Conservation (phyloP, 2,329 filamentous ascomycete genomes). For the Colletotrichum sp. region DNA sequence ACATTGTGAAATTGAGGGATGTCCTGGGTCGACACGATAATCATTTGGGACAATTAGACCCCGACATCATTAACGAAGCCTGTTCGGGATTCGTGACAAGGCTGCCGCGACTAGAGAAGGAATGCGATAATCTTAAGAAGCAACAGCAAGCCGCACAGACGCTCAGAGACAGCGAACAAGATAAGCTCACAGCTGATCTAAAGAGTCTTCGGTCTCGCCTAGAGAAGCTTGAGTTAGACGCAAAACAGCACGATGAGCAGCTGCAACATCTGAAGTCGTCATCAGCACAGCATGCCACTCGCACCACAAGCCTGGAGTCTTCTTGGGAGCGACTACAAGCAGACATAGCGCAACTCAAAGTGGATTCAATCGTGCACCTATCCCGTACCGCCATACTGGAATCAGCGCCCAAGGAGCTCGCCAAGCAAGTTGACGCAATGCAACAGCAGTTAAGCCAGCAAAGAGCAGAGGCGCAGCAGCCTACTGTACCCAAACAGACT, state of each 20-base stretch:
- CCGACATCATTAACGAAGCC: background rate
- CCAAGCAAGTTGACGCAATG: background rate
- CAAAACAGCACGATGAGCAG: background rate
- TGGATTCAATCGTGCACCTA: background rate
- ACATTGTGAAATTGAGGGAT: background rate
- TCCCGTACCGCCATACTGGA: background rate
- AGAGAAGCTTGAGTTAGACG: background rate
- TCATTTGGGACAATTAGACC: conserved; percentile 13
- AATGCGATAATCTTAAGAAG: background rate
- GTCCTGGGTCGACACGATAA: background rate
- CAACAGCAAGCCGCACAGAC: background rate
- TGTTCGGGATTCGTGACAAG: background rate
- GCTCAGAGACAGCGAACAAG: background rate
- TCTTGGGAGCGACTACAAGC: background rate
- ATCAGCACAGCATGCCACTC: background rate
- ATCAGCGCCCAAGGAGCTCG: background rate
- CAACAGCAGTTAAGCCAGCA: background rate
- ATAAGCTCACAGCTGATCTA: background rate
- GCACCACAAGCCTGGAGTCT: background rate
- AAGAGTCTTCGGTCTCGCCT: background rate
- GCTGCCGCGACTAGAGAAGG: conserved; percentile 4
- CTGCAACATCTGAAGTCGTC: background rate
- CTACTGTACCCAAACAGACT: background rate
- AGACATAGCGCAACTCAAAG: background rate
- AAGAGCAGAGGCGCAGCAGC: background rate